These are phyloP conservation scores for Elaeis guineensis DNA, from an alignment of 176 grass and related monocot species.

Conservation along the genomic window DNA sequence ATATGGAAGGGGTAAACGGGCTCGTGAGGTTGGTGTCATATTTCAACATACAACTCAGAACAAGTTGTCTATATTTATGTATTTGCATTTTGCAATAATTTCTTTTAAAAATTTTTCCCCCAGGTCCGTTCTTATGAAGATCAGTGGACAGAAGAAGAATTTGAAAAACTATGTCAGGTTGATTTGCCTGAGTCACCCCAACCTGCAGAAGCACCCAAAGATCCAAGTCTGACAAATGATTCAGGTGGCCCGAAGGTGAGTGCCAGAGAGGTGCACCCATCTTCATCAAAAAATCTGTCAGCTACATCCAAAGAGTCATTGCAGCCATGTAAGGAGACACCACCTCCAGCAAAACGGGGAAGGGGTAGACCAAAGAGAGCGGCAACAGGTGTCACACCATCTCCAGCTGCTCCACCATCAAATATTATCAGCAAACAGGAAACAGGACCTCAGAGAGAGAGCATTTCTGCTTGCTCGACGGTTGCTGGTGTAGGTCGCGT, in stretches of 20 bases:
- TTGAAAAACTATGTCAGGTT: conserved; percentile 96
- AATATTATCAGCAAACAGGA: conserved; percentile 35
- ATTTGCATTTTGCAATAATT: conserved; percentile 9
- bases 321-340: conserved; percentile 20
- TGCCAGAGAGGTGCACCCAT: conserved; percentile 36
- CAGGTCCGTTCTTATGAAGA: conserved; percentile 98
- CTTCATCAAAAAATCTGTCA: conserved; percentile 13
- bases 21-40: conserved; percentile 68
- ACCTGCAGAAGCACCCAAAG: conserved; percentile 18
- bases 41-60: background rate
- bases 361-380: conserved; percentile 85
- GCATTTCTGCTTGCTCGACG: background rate
- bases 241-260: conserved; percentile 33
- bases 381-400: conserved; percentile 14
- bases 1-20: conserved; percentile 96
- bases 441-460: conserved; percentile 14
- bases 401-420: conserved; percentile 25
- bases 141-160: conserved; percentile 99
- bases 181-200: conserved; percentile 51
- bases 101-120: background rate
- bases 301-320: conserved; percentile 24
- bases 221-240: conserved; percentile 36
- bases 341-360: conserved; percentile 59
- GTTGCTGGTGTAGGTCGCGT: conserved; percentile 16
- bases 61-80: background rate